phyloP scores from a whole-genome alignment of 2,329 filamentous ascomycete species.

The Aspergillus sp. region DNA sequence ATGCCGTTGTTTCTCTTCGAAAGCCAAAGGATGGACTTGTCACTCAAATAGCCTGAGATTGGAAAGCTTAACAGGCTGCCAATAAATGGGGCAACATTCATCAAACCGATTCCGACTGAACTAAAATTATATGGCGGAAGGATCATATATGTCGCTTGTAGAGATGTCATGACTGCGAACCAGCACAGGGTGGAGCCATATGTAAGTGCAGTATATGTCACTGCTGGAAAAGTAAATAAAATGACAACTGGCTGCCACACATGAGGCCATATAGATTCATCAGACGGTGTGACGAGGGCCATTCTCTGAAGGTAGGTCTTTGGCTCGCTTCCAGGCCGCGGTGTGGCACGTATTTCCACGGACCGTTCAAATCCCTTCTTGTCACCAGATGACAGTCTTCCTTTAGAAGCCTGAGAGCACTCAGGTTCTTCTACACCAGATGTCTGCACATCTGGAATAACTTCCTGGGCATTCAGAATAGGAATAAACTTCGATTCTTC shows the following conservation, averaged over 20 bases:
- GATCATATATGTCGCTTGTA: slow-evolving; percentile 40
- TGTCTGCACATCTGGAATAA: background rate
- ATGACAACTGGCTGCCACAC: background rate
- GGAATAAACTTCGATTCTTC: slow-evolving; percentile 42
- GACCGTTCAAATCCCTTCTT: background rate
- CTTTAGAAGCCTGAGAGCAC: background rate
- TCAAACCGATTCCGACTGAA: slow-evolving; percentile 41
- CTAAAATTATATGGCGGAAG: slow-evolving; percentile 45
- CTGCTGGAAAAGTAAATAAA: slow-evolving; percentile 52
- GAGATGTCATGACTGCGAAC: slow-evolving; percentile 42
- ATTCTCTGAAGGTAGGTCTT: slow-evolving; percentile 2
- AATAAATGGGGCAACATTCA: slow-evolving; percentile 45
- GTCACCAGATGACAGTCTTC: background rate
- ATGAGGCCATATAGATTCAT: background rate
- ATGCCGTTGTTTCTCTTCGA: slow-evolving; percentile 43
- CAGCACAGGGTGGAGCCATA: slow-evolving; percentile 44
- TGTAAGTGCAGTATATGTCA: slow-evolving; percentile 43
- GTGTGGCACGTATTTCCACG: background rate
- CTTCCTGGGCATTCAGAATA: background rate
- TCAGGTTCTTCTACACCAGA: background rate
- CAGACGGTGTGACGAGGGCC: slow-evolving; percentile 9
- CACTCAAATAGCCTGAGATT: slow-evolving; percentile 29
- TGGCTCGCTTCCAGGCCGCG: background rate
- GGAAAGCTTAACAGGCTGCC: slow-evolving; percentile 24
- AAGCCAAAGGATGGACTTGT: slow-evolving; percentile 39